Base-by-base conservation (phyloP, 2,329 filamentous ascomycete genomes). In the Aspergillus cejpii region DNA sequence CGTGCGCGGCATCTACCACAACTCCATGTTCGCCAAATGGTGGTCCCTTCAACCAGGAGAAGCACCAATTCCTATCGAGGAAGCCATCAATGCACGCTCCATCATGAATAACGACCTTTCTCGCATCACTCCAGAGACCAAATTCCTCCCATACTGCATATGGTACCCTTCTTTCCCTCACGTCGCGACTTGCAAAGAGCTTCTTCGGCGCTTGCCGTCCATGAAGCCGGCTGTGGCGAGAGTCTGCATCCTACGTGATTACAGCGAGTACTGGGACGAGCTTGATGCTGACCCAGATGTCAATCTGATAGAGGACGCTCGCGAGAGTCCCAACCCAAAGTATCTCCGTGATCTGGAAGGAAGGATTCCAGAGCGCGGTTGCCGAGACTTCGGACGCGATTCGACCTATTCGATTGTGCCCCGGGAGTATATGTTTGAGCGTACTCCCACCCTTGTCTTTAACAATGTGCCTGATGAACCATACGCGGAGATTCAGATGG, bases 11-110 rank as follows among this genome's bases (percentile, higher is more conserved):
- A 43, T 43, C 28, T 43, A 33, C 24, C 40, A 43, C 21, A 33
- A 43, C 8, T 27, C 40, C 17, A 43, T 43, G 40, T 43, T 43
- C 29, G 40, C 40, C 11, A 19, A 23, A 5, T 43, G 40, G 40
- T 43, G 40, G 40, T 12, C 40, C 8, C 6, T 24, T n/a, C 29
- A 37, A 23, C 20, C 34, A 0, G 17, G 23, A 3, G 11, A 1
- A 5, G 23, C 14, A 6, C 39, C 28, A 36, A 10, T 6, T 6
- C 10, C 10, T n/a, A 24, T 41, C 19, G 8, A 28, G 12, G 1
- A 28, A 15, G 40, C 40, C 3, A 27, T 43, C 21, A 20, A 37
- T 31, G 31, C 40, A 7, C 40, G 40, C 23, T 31, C 21, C 11
- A 23, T 43, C 11, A 43, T 43, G 31, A 43, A 17, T 12, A 43